Evolutionary conservation across 2,329 filamentous ascomycete genomes (phyloP).

Genomic region (Hypomyces perniciosus): DNA sequence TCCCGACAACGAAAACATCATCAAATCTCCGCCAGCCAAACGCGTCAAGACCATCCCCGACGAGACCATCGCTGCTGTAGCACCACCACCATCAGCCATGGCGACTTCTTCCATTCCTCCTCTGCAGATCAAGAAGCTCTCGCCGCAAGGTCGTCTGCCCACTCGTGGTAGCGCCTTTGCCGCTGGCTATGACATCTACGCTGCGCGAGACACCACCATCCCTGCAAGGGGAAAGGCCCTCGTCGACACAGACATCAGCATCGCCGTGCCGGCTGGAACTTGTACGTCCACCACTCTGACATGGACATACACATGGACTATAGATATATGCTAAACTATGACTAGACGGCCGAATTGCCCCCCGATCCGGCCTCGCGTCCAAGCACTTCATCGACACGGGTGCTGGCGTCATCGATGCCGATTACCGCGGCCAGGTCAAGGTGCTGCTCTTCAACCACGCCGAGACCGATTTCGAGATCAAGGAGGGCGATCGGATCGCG

Average conservation of each 20-base stretch:
- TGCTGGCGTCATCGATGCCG: conserved; percentile 94
- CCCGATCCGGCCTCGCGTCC: conserved; percentile 80
- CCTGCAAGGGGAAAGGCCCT: conserved; percentile 78
- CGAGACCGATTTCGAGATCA: conserved; percentile 73
- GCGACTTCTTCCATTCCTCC: conserved; percentile 42
- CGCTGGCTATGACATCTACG: conserved; percentile 92
- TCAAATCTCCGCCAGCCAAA: conserved; percentile 72
- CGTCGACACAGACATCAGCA: conserved; percentile 85
- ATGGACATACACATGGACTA: neutral
- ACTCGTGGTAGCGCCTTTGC: conserved; percentile 85
- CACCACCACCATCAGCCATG: neutral
- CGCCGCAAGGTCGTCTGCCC: conserved; percentile 69
- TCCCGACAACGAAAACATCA: conserved; percentile 42
- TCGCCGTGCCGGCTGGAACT: conserved; percentile 84
- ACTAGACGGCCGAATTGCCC: conserved; percentile 79
- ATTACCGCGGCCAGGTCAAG: conserved; percentile 92
- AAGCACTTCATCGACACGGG: conserved; percentile 97
- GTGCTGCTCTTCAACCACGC: conserved; percentile 91
- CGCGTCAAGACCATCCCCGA: conserved; percentile 59
- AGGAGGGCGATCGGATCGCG: conserved; percentile 83
- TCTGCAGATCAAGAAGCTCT: conserved; percentile 83
- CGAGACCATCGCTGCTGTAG: conserved; percentile 10
- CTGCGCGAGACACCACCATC: conserved; percentile 65
- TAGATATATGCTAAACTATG: neutral
- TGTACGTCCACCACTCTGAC: conserved; percentile 51